Evolutionary conservation across 352 stramenopile genomes (phyloP).

Genomic region (Globisporangium middletonii): DNA sequence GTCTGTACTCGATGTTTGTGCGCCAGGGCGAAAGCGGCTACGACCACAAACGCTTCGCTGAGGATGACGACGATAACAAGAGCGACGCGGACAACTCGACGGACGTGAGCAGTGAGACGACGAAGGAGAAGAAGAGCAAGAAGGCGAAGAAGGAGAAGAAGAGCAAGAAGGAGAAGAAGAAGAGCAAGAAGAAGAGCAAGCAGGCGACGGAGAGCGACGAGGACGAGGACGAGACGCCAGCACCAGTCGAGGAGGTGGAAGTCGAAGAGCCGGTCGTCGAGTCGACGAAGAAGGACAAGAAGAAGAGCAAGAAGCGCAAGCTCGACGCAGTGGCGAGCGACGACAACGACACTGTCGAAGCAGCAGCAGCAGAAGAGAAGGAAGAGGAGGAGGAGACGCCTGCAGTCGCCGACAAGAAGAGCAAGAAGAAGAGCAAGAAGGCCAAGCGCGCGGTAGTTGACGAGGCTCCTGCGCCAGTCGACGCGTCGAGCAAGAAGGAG

Average conservation of each 20-base stretch:
- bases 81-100: slow-evolving; percentile 29
- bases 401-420: slow-evolving; percentile 15
- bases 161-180: slow-evolving; percentile 13
- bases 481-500: slow-evolving; percentile 12
- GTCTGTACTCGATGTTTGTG: slow-evolving; percentile 84
- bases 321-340: slow-evolving; percentile 8
- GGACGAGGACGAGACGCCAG: slow-evolving; percentile 16
- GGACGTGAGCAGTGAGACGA: slow-evolving; percentile 22
- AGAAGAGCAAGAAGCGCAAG: slow-evolving; percentile 21
- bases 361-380: neutral
- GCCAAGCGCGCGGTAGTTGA: neutral
- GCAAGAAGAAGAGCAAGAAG: slow-evolving; percentile 34
- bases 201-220: slow-evolving; percentile 7
- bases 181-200: slow-evolving; percentile 35
- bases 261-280: slow-evolving; percentile 6
- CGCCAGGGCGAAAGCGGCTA: slow-evolving; percentile 68
- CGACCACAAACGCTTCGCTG: slow-evolving; percentile 79
- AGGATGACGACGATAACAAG: slow-evolving; percentile 24
- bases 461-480: neutral
- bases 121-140: slow-evolving; percentile 11
- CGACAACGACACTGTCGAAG: slow-evolving; percentile 1
- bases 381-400: slow-evolving; percentile 5
- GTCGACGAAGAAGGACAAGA: slow-evolving; percentile 11
- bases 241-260: slow-evolving; percentile 13
- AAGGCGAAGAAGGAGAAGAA: slow-evolving; percentile 16